Evolutionary conservation across 1,284 basidiomycete genomes (phyloP).

Genomic region (Cryptococcus sp.): DNA sequence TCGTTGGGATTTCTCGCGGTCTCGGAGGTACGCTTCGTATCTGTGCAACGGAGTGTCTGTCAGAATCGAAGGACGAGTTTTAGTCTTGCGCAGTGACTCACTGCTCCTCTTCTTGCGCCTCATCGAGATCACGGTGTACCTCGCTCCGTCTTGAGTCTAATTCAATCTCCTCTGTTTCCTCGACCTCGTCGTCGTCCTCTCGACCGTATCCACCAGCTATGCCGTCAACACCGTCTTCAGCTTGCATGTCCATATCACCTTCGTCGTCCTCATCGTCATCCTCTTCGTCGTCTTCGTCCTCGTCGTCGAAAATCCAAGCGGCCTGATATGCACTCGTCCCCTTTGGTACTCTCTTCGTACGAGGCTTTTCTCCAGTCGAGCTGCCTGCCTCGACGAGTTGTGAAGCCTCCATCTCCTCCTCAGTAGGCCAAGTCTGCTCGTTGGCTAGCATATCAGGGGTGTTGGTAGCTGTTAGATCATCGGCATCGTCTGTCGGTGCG

Average conservation of each 20-base stretch:
- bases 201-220: slow-evolving; percentile 45
- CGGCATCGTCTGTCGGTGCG: slow-evolving; percentile 66
- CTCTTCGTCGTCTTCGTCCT: slow-evolving; percentile 60
- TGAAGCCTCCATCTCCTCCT: slow-evolving; percentile 80
- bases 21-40: slow-evolving; percentile 66
- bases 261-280: slow-evolving; percentile 56
- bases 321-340: slow-evolving; percentile 93
- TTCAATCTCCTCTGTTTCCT: slow-evolving; percentile 68
- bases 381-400: slow-evolving; percentile 45
- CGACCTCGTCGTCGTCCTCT: slow-evolving; percentile 45
- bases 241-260: slow-evolving; percentile 36
- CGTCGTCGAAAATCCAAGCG: slow-evolving; percentile 85
- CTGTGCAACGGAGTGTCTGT: slow-evolving; percentile 51
- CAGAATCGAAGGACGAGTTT: neutral
- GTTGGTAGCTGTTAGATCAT: slow-evolving; percentile 86
- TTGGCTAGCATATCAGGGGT: slow-evolving; percentile 84
- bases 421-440: slow-evolving; percentile 98
- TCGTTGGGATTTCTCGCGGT: slow-evolving; percentile 61
- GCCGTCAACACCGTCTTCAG: slow-evolving; percentile 26
- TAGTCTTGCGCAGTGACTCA: slow-evolving; percentile 52
- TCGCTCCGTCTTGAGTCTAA: slow-evolving; percentile 51
- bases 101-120: slow-evolving; percentile 81
- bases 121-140: slow-evolving; percentile 57
- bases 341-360: slow-evolving; percentile 72
- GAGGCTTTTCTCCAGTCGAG: slow-evolving; percentile 57